A percentile compares a stretch with the other conserved stretches of the same genome.
Evolutionary conservation across 148 eudicot genomes (phyloP).

Genomic region (Cornus suecica): DNA sequence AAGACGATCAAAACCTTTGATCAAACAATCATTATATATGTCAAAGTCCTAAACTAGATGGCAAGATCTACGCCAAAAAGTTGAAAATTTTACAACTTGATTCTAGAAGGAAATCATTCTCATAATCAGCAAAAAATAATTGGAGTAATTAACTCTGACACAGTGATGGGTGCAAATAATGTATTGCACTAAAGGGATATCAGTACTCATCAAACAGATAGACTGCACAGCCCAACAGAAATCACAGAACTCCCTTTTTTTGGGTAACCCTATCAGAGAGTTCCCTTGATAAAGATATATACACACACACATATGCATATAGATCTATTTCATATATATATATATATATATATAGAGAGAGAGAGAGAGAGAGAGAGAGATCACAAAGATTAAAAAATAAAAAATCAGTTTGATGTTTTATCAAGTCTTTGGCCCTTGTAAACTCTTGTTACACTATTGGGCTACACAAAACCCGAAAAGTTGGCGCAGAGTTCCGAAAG

Average conservation of each 20-base stretch:
- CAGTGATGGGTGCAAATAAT: neutral
- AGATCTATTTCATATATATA: too few relatives aligned
- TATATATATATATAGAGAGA: neutral
- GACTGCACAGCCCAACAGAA: neutral
- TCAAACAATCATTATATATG: conserved; percentile 8
- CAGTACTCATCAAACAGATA: conserved; percentile 2
- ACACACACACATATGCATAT: neutral
- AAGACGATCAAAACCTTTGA: conserved; percentile 12
- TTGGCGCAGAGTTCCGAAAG: neutral
- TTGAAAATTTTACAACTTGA: neutral
- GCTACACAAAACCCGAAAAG: neutral
- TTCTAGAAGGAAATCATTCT: neutral
- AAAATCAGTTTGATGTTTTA: neutral
- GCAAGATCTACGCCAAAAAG: neutral
- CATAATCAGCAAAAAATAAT: neutral
- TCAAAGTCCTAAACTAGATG: neutral
- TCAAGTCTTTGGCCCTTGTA: neutral
- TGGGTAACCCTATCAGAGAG: too few relatives aligned
- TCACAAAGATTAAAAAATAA: neutral
- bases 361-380: neutral
- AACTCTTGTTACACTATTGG: neutral
- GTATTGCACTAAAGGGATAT: neutral
- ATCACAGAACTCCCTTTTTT: too few relatives aligned
- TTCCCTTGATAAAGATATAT: too few relatives aligned
- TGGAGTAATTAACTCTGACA: neutral